Evolutionary conservation across 352 stramenopile genomes (phyloP).

Genomic region (Globisporangium polare): DNA sequence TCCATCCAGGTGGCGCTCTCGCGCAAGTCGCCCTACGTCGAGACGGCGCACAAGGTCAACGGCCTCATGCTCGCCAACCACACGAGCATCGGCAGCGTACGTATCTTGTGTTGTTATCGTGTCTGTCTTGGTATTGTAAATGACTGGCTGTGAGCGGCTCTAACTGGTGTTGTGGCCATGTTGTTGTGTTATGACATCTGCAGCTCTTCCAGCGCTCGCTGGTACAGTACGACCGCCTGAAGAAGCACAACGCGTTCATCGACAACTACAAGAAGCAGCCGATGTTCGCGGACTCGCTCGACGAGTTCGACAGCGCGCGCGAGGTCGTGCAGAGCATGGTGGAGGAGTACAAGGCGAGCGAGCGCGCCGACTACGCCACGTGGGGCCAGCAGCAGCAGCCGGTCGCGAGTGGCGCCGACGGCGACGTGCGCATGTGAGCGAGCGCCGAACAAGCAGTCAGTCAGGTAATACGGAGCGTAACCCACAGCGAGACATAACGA

Average conservation of each 20-base stretch:
- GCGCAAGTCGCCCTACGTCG: constrained; percentile 96
- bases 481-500: not conserved
- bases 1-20: constrained; percentile 99
- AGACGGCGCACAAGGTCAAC: constrained; percentile 95
- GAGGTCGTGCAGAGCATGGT: constrained; percentile 83
- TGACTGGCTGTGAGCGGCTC: not conserved
- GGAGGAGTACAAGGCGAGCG: constrained; percentile 84
- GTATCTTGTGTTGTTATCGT: constrained; percentile 8
- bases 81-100: constrained; percentile 92
- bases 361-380: constrained; percentile 72
- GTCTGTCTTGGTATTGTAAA: constrained; percentile 2
- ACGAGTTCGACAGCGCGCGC: constrained; percentile 84
- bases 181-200: too few relatives aligned
- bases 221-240: constrained; percentile 96
- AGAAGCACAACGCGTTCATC: constrained; percentile 98
- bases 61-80: constrained; percentile 99
- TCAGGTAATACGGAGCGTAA: not conserved
- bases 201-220: constrained; percentile 89
- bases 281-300: constrained; percentile 92
- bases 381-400: constrained; percentile 42
- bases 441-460: not conserved
- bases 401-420: constrained; percentile 14
- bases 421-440: constrained; percentile 45
- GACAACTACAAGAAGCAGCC: constrained; percentile 98
- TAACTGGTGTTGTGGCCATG: not conserved